A percentile compares a stretch with the other conserved stretches of the same genome.
Conservation (phyloP, 2,329 filamentous ascomycete genomes). For the Claviceps sp. region DNA sequence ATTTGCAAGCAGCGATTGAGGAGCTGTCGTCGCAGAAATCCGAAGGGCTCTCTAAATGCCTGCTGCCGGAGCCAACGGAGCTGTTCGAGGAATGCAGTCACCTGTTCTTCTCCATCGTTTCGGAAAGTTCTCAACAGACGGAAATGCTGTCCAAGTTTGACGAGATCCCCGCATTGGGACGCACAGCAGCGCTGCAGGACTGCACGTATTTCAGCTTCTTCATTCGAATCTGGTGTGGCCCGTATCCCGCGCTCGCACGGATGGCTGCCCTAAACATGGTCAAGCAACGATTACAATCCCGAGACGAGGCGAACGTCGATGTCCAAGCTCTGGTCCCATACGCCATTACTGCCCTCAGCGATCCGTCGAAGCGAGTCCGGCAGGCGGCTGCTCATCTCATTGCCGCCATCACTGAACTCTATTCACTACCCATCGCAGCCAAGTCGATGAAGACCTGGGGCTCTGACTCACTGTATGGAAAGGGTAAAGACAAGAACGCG, state of each 20-base stretch:
- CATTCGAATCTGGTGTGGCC: conserved; percentile 58
- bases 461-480: conserved; percentile 50
- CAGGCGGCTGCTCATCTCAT: conserved; percentile 59
- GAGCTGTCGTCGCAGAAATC: conserved; percentile 22
- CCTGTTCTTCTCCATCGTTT: conserved; percentile 41
- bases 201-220: conserved; percentile 66
- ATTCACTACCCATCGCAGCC: conserved; percentile 21
- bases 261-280: conserved; percentile 55
- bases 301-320: conserved; percentile 40
- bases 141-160: conserved; percentile 38
- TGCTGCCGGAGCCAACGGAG: conserved; percentile 34
- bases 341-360: conserved; percentile 57
- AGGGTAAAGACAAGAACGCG: conserved; percentile 31
- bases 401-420: conserved; percentile 38
- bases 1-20: conserved; percentile 26
- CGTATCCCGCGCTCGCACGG: conserved; percentile 55
- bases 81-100: conserved; percentile 46
- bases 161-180: conserved; percentile 38
- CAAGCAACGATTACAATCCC: conserved; percentile 40
- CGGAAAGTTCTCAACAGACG: conserved; percentile 25
- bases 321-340: conserved; percentile 78
- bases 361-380: conserved; percentile 63
- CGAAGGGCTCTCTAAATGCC: conserved; percentile 33
- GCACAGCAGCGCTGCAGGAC: conserved; percentile 39
- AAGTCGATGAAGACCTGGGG: conserved; percentile 44